A percentile compares a stretch with the other conserved stretches of the same genome.
Conservation (phyloP, 352 stramenopile genomes). For the Phytophthora aleatoria region DNA sequence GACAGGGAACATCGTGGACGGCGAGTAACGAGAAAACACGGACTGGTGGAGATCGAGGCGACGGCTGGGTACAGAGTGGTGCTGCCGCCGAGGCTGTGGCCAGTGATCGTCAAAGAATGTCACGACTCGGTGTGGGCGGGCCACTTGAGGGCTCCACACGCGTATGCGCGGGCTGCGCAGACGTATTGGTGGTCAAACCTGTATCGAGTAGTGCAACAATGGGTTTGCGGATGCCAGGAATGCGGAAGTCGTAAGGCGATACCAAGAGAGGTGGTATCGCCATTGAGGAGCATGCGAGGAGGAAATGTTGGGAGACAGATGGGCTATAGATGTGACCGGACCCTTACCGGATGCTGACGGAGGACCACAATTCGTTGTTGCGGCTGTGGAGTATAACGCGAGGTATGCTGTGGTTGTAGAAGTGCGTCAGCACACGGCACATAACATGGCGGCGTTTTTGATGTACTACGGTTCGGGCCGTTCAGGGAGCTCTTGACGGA, state of each 20-base stretch:
- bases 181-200: too few species aligned
- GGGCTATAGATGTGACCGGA: neutral
- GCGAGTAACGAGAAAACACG: neutral
- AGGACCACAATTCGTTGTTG: too few species aligned
- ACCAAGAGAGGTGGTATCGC: neutral
- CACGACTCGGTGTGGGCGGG: constrained; percentile 5
- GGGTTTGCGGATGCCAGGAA: too few species aligned
- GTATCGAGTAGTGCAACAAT: too few species aligned
- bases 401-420: too few species aligned
- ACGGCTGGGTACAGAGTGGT: neutral
- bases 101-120: neutral
- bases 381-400: too few species aligned
- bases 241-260: neutral
- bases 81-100: neutral
- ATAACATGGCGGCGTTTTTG: neutral
- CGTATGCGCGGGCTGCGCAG: neutral
- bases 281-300: neutral
- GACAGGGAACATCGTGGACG: neutral
- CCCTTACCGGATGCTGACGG: neutral
- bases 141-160: neutral
- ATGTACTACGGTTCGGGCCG: neutral
- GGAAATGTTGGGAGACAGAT: constrained; percentile 2
- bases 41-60: neutral
- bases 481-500: neutral
- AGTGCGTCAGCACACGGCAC: neutral